Evolutionary conservation across 495 filamentous ascomycete species (phyloP).

Genomic region (Barbatosphaeria neglecta): DNA sequence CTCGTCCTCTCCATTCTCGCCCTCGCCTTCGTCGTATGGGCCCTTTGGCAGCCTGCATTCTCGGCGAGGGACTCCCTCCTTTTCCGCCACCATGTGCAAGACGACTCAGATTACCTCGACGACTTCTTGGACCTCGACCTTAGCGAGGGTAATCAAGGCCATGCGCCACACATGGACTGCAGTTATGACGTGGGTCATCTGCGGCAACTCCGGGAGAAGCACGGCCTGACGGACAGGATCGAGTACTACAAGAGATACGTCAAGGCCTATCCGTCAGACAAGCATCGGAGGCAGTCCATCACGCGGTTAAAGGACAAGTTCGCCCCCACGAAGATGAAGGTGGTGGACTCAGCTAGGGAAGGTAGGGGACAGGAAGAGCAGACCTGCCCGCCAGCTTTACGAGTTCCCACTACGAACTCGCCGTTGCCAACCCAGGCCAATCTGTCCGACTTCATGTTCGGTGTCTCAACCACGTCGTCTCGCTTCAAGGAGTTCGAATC

Average conservation of each 20-base stretch:
- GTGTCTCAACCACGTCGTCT: slow-evolving; percentile 35
- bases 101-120: neutral
- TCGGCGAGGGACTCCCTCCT: too few species aligned
- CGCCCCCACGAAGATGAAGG: slow-evolving; percentile 28
- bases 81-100: too few species aligned
- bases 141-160: too few species aligned
- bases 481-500: slow-evolving; percentile 30
- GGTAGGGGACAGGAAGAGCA: slow-evolving; percentile 16
- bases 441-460: slow-evolving; percentile 40
- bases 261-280: slow-evolving; percentile 27
- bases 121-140: too few species aligned
- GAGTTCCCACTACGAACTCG: slow-evolving; percentile 34
- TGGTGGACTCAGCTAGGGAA: slow-evolving; percentile 30
- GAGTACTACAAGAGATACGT: slow-evolving; percentile 42
- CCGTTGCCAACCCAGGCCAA: slow-evolving; percentile 34
- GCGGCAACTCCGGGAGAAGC: slow-evolving; percentile 25
- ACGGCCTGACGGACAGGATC: slow-evolving; percentile 34
- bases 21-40: too few species aligned
- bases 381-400: slow-evolving; percentile 32
- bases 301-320: slow-evolving; percentile 33
- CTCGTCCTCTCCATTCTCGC: too few species aligned
- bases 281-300: slow-evolving; percentile 29
- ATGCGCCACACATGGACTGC: slow-evolving; percentile 25
- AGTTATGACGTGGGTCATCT: slow-evolving; percentile 31
- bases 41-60: too few species aligned